Conservation (phyloP, 805 yeast species). For the Cephaloascus albidus region DNA sequence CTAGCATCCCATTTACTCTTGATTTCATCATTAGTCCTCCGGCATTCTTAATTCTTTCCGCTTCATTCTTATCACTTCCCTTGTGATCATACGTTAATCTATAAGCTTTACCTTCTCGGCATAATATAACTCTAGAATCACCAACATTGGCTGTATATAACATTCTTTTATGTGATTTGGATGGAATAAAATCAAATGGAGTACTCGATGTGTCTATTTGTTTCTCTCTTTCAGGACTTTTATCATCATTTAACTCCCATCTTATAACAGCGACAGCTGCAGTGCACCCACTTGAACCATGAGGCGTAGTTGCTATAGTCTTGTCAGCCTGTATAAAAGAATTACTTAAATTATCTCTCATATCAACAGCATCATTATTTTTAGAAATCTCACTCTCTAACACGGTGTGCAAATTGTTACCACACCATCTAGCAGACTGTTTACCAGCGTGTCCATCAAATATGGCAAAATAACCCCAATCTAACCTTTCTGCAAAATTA, state of each 20-base stretch:
- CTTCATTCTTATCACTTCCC: constrained; percentile 74
- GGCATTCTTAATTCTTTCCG: constrained; percentile 57
- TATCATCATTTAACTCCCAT: constrained; percentile 50
- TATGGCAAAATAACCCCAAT: constrained; percentile 92
- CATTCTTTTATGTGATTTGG: constrained; percentile 51
- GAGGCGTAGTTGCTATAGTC: constrained; percentile 46
- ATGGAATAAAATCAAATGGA: constrained; percentile 40
- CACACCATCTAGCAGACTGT: constrained; percentile 91
- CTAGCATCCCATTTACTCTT: constrained; percentile 91
- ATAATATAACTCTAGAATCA: constrained; percentile 77
- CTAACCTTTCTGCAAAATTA: constrained; percentile 82
- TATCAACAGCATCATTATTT: constrained; percentile 34
- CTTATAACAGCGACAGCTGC: constrained; percentile 89
- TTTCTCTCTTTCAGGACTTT: constrained; percentile 1
- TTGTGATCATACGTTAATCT: constrained; percentile 90
- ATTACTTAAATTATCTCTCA: constrained; percentile 56
- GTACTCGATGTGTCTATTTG: constrained; percentile 9
- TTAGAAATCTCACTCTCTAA: constrained; percentile 49
- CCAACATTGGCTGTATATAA: constrained; percentile 94
- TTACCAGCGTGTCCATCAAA: constrained; percentile 98
- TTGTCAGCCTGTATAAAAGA: constrained; percentile 73
- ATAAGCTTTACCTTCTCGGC: constrained; percentile 64
- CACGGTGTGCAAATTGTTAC: constrained; percentile 68
- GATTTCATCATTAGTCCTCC: constrained; percentile 89
- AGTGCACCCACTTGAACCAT: constrained; percentile 83